Percentiles rank a stretch among this genome's conserved stretches.
These are phyloP conservation scores for Leptographium flavum DNA, from an alignment of 2,329 filamentous ascomycete species.

Conservation along the genomic window DNA sequence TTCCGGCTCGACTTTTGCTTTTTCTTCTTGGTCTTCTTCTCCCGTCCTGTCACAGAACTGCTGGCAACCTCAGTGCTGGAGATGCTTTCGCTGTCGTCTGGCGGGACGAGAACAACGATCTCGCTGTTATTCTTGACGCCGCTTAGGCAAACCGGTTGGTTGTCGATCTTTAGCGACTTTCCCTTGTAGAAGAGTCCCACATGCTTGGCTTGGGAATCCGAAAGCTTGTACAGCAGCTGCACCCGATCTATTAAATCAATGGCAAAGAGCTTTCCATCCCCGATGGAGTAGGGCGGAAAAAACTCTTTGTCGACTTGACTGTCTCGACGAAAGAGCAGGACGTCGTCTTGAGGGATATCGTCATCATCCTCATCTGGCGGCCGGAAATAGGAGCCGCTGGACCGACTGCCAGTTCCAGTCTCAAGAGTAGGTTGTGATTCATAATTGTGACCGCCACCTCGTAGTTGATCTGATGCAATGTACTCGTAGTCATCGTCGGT, in stretches of 20 bases:
- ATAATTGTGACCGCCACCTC: constrained; percentile 24
- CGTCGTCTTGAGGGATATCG: constrained; percentile 44
- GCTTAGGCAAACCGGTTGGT: constrained; percentile 40
- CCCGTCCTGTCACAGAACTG: constrained; percentile 14
- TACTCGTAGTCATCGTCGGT: constrained; percentile 69
- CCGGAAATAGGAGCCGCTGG: constrained; percentile 9
- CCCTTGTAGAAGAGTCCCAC: constrained; percentile 65
- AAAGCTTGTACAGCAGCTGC: constrained; percentile 49
- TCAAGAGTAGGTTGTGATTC: neutral
- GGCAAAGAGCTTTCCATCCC: constrained; percentile 55
- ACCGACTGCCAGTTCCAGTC: constrained; percentile 1
- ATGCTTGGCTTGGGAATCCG: constrained; percentile 32
- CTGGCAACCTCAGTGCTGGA: constrained; percentile 15
- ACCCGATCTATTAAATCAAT: constrained; percentile 53
- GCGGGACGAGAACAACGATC: constrained; percentile 38
- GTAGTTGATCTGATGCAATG: constrained; percentile 64
- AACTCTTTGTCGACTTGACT: constrained; percentile 52
- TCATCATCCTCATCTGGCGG: constrained; percentile 13
- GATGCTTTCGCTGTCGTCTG: constrained; percentile 30
- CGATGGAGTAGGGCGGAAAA: constrained; percentile 64
- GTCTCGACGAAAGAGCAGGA: constrained; percentile 56
- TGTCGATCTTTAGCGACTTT: constrained; percentile 50
- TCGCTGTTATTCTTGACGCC: constrained; percentile 49
- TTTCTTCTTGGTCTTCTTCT: constrained; percentile 26
- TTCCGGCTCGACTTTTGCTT: constrained; percentile 25